phyloP scores from a whole-genome alignment of 306 rosid genomes.

The Coriaria nepalensis region DNA sequence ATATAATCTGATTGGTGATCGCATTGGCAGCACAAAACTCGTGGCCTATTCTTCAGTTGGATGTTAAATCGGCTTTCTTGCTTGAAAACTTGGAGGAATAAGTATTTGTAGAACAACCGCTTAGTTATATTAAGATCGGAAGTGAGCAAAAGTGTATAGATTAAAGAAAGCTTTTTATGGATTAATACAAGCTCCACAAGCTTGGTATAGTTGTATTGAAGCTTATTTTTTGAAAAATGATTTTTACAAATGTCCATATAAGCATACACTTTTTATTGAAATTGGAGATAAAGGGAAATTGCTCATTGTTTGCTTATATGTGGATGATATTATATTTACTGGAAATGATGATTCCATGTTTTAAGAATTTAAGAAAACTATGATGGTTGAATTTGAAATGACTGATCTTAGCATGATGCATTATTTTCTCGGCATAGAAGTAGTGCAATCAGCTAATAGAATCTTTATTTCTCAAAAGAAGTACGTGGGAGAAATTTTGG shows the following conservation, averaged over 20 bases:
- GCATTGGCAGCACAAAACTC: not conserved
- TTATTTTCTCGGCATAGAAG: not conserved
- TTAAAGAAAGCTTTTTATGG: not conserved
- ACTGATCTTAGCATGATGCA: not conserved
- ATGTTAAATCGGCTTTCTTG: not conserved
- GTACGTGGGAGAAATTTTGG: not conserved
- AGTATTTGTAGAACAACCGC: not conserved
- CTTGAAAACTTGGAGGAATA: not conserved
- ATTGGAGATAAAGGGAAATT: too few relatives aligned
- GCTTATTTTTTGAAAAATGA: not conserved
- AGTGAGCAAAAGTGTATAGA: not conserved
- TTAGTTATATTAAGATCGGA: not conserved
- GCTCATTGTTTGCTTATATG: too few relatives aligned
- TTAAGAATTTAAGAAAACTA: not conserved
- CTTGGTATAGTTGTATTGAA: slow-evolving; percentile 4
- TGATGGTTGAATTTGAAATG: not conserved
- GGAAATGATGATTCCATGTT: too few relatives aligned
- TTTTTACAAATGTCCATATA: not conserved
- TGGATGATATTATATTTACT: too few relatives aligned
- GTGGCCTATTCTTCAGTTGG: not conserved
- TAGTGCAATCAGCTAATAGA: not conserved
- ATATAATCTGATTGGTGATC: not conserved
- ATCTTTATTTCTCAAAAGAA: not conserved
- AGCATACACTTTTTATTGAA: too few relatives aligned
- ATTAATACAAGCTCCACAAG: not conserved